phyloP scores from a whole-genome alignment of 371 early-diverging fungal species.

The Cokeromyces recurvatus region DNA sequence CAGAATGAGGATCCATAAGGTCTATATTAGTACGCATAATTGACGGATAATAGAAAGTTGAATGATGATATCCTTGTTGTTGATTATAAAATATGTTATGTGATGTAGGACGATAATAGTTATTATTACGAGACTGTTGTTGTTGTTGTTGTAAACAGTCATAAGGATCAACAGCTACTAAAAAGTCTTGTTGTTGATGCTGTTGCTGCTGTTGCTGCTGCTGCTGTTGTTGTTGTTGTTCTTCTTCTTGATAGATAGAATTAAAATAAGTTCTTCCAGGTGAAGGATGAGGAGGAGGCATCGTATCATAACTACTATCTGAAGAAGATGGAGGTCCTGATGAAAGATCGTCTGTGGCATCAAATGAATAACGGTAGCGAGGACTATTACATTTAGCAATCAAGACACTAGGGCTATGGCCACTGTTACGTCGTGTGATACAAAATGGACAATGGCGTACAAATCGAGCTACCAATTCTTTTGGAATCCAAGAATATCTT shows the following conservation, averaged over 20 bases:
- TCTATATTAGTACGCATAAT: too few species aligned
- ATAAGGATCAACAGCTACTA: too few species aligned
- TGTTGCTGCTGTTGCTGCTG: conserved; percentile 4
- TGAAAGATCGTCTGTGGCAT: conserved; percentile 18
- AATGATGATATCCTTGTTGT: background rate
- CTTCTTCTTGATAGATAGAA: conserved; percentile 21
- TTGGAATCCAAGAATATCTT: conserved; percentile 34
- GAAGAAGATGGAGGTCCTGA: conserved; percentile 24
- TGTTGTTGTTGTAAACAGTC: background rate
- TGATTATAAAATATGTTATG: conserved; percentile 9
- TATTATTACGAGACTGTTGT: background rate
- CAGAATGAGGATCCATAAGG: too few species aligned
- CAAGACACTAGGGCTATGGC: conserved; percentile 22
- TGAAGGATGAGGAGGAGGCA: conserved; percentile 13
- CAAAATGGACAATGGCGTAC: conserved; percentile 35
- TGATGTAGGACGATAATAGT: conserved; percentile 4
- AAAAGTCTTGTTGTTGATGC: background rate
- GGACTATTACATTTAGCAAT: conserved; percentile 14
- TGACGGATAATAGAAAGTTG: too few species aligned
- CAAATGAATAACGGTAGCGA: conserved; percentile 13
- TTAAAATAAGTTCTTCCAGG: conserved; percentile 17
- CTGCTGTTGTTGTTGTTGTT: conserved; percentile 1
- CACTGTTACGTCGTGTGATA: conserved; percentile 29
- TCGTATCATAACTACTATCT: conserved; percentile 20
- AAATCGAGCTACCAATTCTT: conserved; percentile 30